Percentiles rank a stretch among this genome's conserved stretches.
Conservation (phyloP, 495 filamentous ascomycete species). For the Penicillium salamii region DNA sequence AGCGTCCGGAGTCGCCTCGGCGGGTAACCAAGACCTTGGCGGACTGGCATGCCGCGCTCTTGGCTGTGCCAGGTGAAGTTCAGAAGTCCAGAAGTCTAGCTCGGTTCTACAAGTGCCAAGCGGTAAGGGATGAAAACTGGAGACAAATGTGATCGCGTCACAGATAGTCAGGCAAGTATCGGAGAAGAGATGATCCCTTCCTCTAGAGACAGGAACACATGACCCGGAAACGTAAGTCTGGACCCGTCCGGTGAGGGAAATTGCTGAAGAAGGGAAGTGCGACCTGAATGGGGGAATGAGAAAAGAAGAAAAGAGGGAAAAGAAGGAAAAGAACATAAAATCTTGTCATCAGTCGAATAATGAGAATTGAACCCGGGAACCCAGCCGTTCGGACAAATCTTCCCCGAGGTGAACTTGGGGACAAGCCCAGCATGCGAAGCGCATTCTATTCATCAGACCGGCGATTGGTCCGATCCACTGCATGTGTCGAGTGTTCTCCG, state of each 20-base stretch:
- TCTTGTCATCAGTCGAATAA: too few relatives aligned
- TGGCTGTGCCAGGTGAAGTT: too few relatives aligned
- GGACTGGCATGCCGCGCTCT: slow-evolving; percentile 7
- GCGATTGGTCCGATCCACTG: slow-evolving; percentile 7
- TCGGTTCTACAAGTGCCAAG: slow-evolving; percentile 4
- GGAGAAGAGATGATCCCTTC: slow-evolving; percentile 21
- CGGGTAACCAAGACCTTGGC: slow-evolving; percentile 1
- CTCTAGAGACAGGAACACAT: slow-evolving; percentile 25
- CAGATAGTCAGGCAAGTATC: slow-evolving; percentile 4
- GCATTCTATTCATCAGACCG: too few relatives aligned
- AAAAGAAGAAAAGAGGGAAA: too few relatives aligned
- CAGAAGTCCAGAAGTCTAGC: too few relatives aligned
- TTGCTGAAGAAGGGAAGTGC: too few relatives aligned
- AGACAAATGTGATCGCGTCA: slow-evolving; percentile 9
- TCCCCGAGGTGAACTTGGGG: slow-evolving; percentile 18
- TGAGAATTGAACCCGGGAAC: slow-evolving; percentile 1
- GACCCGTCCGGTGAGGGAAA: too few relatives aligned
- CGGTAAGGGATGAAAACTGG: not conserved
- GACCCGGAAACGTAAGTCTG: slow-evolving; percentile 5
- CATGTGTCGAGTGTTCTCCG: slow-evolving; percentile 25
- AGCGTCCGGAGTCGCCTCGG: not conserved
- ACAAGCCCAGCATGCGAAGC: too few relatives aligned
- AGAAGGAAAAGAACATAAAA: too few relatives aligned
- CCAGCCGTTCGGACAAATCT: slow-evolving; percentile 2
- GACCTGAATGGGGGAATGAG: not conserved